Evolutionary conservation across 495 filamentous ascomycete species (phyloP).

Genomic region (Sphaerosporella brunnea): DNA sequence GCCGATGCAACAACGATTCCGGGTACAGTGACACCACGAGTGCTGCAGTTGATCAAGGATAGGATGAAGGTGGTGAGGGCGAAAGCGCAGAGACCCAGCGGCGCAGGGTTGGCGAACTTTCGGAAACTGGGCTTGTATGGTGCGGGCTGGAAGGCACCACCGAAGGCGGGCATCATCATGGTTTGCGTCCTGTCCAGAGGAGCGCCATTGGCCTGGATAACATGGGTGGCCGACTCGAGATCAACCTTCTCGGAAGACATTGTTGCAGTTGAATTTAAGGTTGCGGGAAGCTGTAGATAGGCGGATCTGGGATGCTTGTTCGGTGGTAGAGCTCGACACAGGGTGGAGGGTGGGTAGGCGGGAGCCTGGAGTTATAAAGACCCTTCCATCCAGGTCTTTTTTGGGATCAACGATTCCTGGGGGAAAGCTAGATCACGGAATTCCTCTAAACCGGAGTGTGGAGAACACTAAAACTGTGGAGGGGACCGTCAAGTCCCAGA

Average conservation of each 20-base stretch:
- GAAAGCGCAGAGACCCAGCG: conserved; percentile 74
- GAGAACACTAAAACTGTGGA: no score
- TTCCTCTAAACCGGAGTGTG: no score
- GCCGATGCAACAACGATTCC: conserved; percentile 55
- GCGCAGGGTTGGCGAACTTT: conserved; percentile 78
- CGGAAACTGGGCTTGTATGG: conserved; percentile 62
- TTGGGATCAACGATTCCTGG: no score
- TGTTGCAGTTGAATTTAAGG: no score
- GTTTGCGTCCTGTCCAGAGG: conserved; percentile 45
- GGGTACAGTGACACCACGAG: conserved; percentile 40
- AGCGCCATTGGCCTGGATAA: conserved; percentile 7
- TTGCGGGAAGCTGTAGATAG: no score
- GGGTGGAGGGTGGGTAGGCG: no score
- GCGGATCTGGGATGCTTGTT: no score
- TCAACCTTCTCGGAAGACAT: conserved; percentile 7
- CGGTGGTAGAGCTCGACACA: no score
- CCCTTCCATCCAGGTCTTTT: no score
- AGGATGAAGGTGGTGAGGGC: conserved; percentile 92
- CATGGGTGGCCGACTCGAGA: conserved; percentile 1
- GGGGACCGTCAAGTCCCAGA: no score
- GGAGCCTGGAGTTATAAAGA: no score
- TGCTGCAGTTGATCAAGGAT: conserved; percentile 61
- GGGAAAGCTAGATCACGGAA: no score
- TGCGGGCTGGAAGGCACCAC: conserved; percentile 93
- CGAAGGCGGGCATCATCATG: conserved; percentile 57